phyloP scores from a whole-genome alignment of 106 monocot genomes.

The Ottelia alismoides region DNA sequence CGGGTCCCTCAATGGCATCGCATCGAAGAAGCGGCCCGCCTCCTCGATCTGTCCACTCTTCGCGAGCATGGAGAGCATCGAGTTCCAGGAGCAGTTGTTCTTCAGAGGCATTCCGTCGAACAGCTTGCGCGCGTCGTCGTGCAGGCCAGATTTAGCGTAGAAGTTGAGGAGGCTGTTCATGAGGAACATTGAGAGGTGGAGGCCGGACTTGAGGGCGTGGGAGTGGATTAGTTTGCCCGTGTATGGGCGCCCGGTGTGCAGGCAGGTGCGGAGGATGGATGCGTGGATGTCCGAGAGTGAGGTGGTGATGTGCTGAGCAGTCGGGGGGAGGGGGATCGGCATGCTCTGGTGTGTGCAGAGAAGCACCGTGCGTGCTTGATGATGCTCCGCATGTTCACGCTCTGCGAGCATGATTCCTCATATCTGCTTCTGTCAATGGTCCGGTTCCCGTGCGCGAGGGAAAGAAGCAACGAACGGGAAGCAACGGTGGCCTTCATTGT shows the following conservation, averaged over 20 bases:
- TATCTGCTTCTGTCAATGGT: no score
- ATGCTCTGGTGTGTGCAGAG: no score
- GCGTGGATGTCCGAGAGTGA: neutral
- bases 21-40: conserved; percentile 32
- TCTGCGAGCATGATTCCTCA: no score
- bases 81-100: conserved; percentile 77
- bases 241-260: neutral
- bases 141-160: conserved; percentile 26
- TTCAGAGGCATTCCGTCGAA: conserved; percentile 59
- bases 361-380: no score
- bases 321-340: no score
- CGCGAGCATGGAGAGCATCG: conserved; percentile 53
- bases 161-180: conserved; percentile 75
- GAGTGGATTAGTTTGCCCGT: conserved; percentile 47
- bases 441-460: no score
- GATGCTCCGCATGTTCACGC: no score
- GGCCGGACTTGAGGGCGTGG: conserved; percentile 46
- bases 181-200: conserved; percentile 28
- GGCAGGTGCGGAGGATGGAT: neutral
- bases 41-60: conserved; percentile 26
- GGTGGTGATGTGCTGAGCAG: no score
- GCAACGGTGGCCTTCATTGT: no score
- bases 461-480: no score
- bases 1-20: conserved; percentile 72
- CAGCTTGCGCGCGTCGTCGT: conserved; percentile 32